These are phyloP conservation scores for Lactuca saligna DNA, from an alignment of 129 eudicot species.

Conservation along the genomic window DNA sequence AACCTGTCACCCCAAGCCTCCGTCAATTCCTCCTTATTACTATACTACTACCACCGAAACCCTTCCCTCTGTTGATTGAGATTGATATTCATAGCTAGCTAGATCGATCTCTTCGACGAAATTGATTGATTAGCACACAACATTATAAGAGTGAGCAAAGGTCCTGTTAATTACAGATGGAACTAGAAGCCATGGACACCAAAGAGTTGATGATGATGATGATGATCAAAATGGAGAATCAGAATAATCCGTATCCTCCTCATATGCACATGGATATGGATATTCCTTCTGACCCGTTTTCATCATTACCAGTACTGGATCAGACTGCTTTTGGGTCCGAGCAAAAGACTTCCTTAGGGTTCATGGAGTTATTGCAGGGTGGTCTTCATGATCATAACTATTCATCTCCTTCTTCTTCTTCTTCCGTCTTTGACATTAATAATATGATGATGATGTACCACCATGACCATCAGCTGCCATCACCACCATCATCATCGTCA, in stretches of 20 bases:
- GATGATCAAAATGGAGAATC: slow-evolving; percentile 45
- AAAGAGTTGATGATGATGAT: neutral
- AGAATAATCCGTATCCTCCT: neutral
- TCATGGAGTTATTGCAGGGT: slow-evolving; percentile 58
- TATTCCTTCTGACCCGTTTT: slow-evolving; percentile 12
- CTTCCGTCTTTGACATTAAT: slow-evolving; percentile 8
- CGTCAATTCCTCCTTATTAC: neutral
- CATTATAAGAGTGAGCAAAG: neutral
- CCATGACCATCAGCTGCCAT: neutral
- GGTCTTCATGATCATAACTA: slow-evolving; percentile 45
- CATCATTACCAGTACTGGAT: neutral
- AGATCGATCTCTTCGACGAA: no score
- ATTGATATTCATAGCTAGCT: neutral
- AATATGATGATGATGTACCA: neutral
- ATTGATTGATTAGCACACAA: neutral
- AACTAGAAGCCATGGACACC: neutral
- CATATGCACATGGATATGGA: neutral
- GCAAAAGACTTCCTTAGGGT: slow-evolving; percentile 48
- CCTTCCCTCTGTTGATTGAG: slow-evolving; percentile 16
- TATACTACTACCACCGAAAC: slow-evolving; percentile 7
- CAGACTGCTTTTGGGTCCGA: neutral
- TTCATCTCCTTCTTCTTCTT: neutral
- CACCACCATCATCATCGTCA: slow-evolving; percentile 11
- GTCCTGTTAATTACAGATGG: neutral
- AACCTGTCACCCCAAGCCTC: slow-evolving; percentile 29